Base-by-base conservation (phyloP, 179 eudicot species). In the Sideroxylon spinosum region DNA sequence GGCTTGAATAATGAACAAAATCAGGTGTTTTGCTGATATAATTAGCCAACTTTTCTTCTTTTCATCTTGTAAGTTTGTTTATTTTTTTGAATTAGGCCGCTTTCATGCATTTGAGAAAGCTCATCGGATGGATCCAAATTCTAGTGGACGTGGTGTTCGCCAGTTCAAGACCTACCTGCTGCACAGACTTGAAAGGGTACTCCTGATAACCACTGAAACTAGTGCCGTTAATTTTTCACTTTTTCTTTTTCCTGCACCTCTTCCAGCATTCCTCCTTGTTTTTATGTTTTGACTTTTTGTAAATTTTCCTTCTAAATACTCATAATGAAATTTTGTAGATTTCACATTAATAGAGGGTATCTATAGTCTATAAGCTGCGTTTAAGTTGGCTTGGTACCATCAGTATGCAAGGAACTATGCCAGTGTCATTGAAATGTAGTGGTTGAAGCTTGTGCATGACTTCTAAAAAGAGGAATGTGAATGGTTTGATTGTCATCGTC, bases 101-200 rank as follows among this genome's bases (percentile, higher is more conserved):
- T 94, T 94, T 82, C 93, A 94, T 89, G 99, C 99, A 68, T 90
- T 96, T 80, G 99, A 96, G 87, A 91, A 86, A 85, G 93, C 96
- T 79, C 99, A 96, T 78, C 82, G 86, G 84, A 87, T 90, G 97
- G 98, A 96, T 85, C 91, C 94, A 64, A 87, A 86, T 32, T 96
- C 99, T 57, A 84, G 86, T 73, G 98, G 99, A 68, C 88, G 99
- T 80, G 98, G 99, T 32, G 97, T 96, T 81, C 91, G 99, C 74
- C 99, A 96, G 78, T 96, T 96, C 79, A 96, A 96, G 90, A 96
- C 99, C 8, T 91, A 90, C 82, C 80, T 94, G 66, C 81, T 94
- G 80, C 94, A 86, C 82, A 91, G 91, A 86, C 94, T 94, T 79
- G 90, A 91, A 84, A 87, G 79, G 99, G 99, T 95, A 84, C 64